Base-by-base conservation (phyloP, 495 filamentous ascomycete genomes). In the Podospora bellae-mahoneyi region DNA sequence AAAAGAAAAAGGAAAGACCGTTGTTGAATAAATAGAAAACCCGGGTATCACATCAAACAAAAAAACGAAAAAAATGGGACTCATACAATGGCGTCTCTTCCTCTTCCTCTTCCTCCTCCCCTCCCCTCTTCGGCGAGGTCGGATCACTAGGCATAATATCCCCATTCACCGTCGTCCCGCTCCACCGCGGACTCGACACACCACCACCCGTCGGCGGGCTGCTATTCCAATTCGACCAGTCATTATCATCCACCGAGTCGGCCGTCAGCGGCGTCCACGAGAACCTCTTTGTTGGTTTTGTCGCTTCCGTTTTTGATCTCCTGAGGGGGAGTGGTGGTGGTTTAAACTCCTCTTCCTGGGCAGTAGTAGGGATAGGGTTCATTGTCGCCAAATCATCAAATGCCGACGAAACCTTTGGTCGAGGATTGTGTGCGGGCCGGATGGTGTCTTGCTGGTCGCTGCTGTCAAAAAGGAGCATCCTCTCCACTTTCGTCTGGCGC, bases 171-270 rank as follows among this genome's bases (percentile, higher is more conserved):
- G 80, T 83, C 32, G 80, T 83, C 18, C 81, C 79, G 64, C 83
- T 86, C 82, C 81, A 84, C 66, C 80, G 77, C 26, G 83, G 72
- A 5, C 81, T 79, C 64, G 76, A 75, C 7, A 23, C 23, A 78
- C 59, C 82, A 23, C 23, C 23, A 23, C 23, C 23, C 23, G 23
- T 23, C 23, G 23, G 23, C 81, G 27, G 82, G 77, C 58, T 88
- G 84, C 82, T 84, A 71, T 92, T 88, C 90, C 90, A 92, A 71
- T 85, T 85, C 59, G 87, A 87, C 90, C 90, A 93, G 74, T 87
- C 86, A 67, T 89, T 88, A 61, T 91, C 90, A 73, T 88, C 84
- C 61, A 87, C 84, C 65, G 75, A 76, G 68, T 85, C 81, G 26
- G 79, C 74, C 13, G 81, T 79, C 62, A 84, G 71, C 0, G 81